These are phyloP conservation scores for Penicillium steckii DNA, from an alignment of 495 filamentous ascomycete genomes.

Conservation along the genomic window DNA sequence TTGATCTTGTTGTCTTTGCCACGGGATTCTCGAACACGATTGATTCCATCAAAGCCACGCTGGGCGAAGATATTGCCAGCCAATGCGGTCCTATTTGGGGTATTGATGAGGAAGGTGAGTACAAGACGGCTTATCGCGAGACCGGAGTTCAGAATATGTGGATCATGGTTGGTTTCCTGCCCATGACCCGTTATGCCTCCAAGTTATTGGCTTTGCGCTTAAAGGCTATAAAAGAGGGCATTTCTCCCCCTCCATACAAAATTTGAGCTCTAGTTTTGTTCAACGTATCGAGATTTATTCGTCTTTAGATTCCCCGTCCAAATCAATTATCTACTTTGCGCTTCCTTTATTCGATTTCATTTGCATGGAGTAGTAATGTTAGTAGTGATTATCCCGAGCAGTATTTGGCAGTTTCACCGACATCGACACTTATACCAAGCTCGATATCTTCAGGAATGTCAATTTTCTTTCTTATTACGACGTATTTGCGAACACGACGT, in stretches of 20 bases:
- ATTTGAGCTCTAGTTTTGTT: background rate
- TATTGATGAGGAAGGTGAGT: conserved; percentile 70
- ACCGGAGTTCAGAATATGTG: conserved; percentile 42
- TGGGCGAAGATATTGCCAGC: conserved; percentile 63
- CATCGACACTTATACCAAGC: no score
- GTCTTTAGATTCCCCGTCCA: background rate
- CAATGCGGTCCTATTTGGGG: conserved; percentile 67
- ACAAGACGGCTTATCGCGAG: conserved; percentile 57
- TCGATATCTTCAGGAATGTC: no score
- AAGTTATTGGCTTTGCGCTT: conserved; percentile 21
- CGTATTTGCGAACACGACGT: no score
- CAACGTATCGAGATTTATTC: no score
- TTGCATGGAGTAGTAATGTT: no score
- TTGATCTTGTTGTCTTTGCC: conserved; percentile 72
- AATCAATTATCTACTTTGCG: background rate
- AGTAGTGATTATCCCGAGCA: no score
- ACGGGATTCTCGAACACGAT: conserved; percentile 65
- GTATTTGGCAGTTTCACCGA: no score
- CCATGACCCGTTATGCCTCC: conserved; percentile 19
- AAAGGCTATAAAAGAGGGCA: conserved; percentile 20
- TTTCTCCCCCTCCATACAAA: conserved; percentile 19
- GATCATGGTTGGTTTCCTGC: conserved; percentile 27
- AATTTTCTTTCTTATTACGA: no score
- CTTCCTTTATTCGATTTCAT: no score
- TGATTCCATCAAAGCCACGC: conserved; percentile 37